phyloP scores from a whole-genome alignment of 495 filamentous ascomycete species.

The Penicillium diatomitis region DNA sequence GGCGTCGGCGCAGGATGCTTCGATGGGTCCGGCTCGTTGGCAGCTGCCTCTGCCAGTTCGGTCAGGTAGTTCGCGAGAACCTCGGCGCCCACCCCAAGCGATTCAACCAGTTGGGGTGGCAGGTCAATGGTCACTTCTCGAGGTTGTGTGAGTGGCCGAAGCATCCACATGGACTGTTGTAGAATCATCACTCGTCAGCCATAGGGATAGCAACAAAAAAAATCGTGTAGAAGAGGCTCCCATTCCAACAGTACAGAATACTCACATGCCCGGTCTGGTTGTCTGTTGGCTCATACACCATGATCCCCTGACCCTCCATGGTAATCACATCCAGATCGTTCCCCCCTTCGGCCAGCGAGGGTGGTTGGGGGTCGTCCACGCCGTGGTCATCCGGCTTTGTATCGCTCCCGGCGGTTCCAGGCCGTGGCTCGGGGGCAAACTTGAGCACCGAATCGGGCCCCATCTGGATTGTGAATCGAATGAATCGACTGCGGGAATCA shows the following conservation, averaged over 20 bases:
- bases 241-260: constrained; percentile 1
- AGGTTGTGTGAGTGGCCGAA: constrained; percentile 81
- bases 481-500: constrained; percentile 84
- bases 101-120: constrained; percentile 82
- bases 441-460: constrained; percentile 60
- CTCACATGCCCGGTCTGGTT: constrained; percentile 82
- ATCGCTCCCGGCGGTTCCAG: constrained; percentile 1
- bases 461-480: constrained; percentile 72
- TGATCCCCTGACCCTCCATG: constrained; percentile 93
- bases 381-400: not conserved
- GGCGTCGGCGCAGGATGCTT: constrained; percentile 80
- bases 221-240: too few relatives aligned
- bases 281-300: constrained; percentile 86
- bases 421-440: constrained; percentile 41
- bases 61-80: constrained; percentile 91
- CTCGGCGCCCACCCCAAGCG: constrained; percentile 87
- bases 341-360: constrained; percentile 30
- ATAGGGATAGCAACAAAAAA: not conserved
- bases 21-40: constrained; percentile 78
- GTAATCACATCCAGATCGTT: constrained; percentile 52
- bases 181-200: constrained; percentile 12
- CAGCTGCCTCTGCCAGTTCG: constrained; percentile 73
- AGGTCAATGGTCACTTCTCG: constrained; percentile 93
- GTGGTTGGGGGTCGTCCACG: constrained; percentile 13
- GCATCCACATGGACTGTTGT: constrained; percentile 97